These are phyloP conservation scores for Neopestalotiopsis rosae DNA, from an alignment of 2,329 filamentous ascomycete genomes.

Conservation along the genomic window DNA sequence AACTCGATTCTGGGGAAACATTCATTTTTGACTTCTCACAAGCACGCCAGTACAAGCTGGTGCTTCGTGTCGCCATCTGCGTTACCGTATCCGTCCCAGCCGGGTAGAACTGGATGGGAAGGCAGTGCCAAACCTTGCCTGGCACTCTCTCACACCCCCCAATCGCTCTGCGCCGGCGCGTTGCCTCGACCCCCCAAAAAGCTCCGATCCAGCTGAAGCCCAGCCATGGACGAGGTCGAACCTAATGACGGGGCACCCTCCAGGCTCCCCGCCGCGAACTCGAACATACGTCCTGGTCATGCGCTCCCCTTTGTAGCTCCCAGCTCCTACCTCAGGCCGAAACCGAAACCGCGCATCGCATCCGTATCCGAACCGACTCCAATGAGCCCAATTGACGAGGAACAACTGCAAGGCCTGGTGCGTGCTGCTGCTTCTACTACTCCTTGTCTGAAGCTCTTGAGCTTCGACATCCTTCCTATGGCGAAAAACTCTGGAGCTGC, in stretches of 20 bases:
- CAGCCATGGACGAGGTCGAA: constrained; percentile 16
- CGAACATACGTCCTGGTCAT: constrained; percentile 40
- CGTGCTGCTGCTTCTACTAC: constrained; percentile 41
- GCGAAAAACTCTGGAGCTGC: not conserved
- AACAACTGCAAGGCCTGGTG: constrained; percentile 81
- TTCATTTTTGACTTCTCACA: not conserved
- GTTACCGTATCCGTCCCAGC: not conserved
- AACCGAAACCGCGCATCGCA: constrained; percentile 45
- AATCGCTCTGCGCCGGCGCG: not conserved
- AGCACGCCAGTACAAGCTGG: not conserved
- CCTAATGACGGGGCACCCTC: constrained; percentile 13
- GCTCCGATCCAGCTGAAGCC: constrained; percentile 7
- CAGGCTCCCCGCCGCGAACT: constrained; percentile 16
- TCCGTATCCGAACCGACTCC: constrained; percentile 49
- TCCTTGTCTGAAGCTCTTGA: not conserved
- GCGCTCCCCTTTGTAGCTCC: constrained; percentile 65
- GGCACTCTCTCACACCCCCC: not conserved
- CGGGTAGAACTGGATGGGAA: not conserved
- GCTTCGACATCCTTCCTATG: not conserved
- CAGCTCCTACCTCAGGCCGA: constrained; percentile 60
- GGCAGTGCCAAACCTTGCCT: not conserved
- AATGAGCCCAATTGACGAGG: constrained; percentile 70
- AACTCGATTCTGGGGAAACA: not conserved
- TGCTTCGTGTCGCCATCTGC: not conserved
- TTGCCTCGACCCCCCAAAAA: not conserved